A percentile compares a stretch with the other conserved stretches of the same genome.
These are phyloP conservation scores for Sicyos edulis DNA, from an alignment of 306 rosid genomes.

Conservation along the genomic window DNA sequence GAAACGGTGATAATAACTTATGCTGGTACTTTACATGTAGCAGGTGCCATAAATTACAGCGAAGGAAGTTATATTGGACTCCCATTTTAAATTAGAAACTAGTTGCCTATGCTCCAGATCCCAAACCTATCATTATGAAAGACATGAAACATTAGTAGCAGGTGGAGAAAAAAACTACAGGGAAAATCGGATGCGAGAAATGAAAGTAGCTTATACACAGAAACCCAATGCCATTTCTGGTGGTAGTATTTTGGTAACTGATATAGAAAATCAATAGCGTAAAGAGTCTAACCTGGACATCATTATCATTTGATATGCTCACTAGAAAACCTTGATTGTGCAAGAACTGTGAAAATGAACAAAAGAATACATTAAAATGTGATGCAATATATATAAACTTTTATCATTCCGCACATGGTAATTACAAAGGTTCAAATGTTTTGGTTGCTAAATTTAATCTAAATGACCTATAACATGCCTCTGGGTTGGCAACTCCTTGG, in stretches of 20 bases:
- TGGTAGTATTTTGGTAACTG: constrained; percentile 10
- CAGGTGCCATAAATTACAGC: constrained; percentile 67
- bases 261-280: neutral
- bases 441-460: neutral
- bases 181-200: constrained; percentile 23
- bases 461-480: neutral
- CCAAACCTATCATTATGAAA: constrained; percentile 74
- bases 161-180: constrained; percentile 12
- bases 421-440: no score
- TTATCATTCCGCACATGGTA: neutral
- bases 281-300: constrained; percentile 58
- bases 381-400: constrained; percentile 1
- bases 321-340: constrained; percentile 83
- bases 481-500: neutral
- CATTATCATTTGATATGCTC: constrained; percentile 62
- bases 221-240: constrained; percentile 11
- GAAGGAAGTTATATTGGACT: constrained; percentile 81
- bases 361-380: constrained; percentile 12
- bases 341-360: constrained; percentile 52
- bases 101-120: constrained; percentile 66
- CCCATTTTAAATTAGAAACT: constrained; percentile 75
- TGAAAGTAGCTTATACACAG: neutral
- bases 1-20: constrained; percentile 18
- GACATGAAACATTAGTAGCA: constrained; percentile 33
- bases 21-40: constrained; percentile 60